Evolutionary conservation across 257 asterid species (phyloP).

Genomic region (Orobanche coerulescens): DNA sequence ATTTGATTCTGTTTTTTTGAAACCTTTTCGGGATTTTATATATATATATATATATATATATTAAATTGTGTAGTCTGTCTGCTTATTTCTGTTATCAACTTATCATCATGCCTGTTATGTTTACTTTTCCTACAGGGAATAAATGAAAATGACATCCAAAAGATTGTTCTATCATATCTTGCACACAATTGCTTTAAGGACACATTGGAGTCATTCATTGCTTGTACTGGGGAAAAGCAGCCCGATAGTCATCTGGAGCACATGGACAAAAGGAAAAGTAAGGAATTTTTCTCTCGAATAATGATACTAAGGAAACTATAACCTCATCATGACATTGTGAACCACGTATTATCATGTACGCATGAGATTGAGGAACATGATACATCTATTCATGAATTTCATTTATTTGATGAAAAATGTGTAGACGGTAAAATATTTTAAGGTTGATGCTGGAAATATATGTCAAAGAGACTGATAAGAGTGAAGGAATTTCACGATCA

Average conservation of each 20-base stretch:
- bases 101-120: background rate
- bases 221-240: constrained; percentile 57
- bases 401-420: background rate
- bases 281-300: constrained; percentile 24
- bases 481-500: background rate
- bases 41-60: background rate
- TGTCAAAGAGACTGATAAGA: background rate
- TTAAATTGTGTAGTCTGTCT: background rate
- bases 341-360: background rate
- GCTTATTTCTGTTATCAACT: background rate
- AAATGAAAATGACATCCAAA: constrained; percentile 64
- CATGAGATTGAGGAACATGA: background rate
- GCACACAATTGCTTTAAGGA: constrained; percentile 79
- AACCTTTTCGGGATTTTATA: background rate
- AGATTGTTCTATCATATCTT: constrained; percentile 72
- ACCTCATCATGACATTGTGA: background rate
- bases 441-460: too few relatives aligned
- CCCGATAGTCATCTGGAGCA: constrained; percentile 47
- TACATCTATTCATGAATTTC: background rate
- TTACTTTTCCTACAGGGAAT: constrained; percentile 36
- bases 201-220: constrained; percentile 61
- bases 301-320: too few relatives aligned
- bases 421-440: background rate
- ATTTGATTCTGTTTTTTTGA: constrained; percentile 1
- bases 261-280: constrained; percentile 83